Base-by-base conservation (phyloP, 352 stramenopile genomes). In the Achlya hypogyna region DNA sequence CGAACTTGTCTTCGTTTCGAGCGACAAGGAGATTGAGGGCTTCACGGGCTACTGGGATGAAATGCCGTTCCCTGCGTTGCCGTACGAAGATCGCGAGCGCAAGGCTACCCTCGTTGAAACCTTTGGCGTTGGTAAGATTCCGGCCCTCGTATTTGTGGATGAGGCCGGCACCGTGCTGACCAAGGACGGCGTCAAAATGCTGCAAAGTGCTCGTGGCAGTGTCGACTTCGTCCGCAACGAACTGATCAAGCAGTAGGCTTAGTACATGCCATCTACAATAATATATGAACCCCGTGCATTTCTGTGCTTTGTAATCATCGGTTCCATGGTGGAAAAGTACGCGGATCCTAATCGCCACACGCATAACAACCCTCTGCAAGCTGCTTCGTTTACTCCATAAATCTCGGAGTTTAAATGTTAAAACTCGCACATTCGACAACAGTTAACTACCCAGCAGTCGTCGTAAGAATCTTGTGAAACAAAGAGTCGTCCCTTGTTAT, bases 71-170 rank as follows among this genome's bases (percentile, higher is more conserved):
- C 72, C 87, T 4, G 89, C 91, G 22, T 67, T 97, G 25, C 87
- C 84, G 28, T 93, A 79, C 25, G 75, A 84, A 52, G 73, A 86
- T 56, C 79, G 78, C 38, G 83, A 85, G 60, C 76, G 75, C 28
- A 70, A 85, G 63, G 62, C 82, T 38, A 72, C 71, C 53, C 72
- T 97, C 0, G 68, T 65, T 22, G 69, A 84, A 51, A 86, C 91
- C 53, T 97, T 86, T 69, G 82, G 79, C 27, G 76, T 95, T 20
- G 84, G 86, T 63, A 75, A 74, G 29, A 96, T 97, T 69, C 90
- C 89, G 9, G 76, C 75, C 32, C 71, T 97, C 12, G 79, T 95
- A 12, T 74, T 97, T 10, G 42, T 97, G 10, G 88, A 96, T 72
- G 86, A 81, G 51, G 70, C 91, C 51, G 78, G 88, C 47, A 82